Evolutionary conservation across 345 rosid genomes (phyloP).

Genomic region (Lagerstroemia speciosa): DNA sequence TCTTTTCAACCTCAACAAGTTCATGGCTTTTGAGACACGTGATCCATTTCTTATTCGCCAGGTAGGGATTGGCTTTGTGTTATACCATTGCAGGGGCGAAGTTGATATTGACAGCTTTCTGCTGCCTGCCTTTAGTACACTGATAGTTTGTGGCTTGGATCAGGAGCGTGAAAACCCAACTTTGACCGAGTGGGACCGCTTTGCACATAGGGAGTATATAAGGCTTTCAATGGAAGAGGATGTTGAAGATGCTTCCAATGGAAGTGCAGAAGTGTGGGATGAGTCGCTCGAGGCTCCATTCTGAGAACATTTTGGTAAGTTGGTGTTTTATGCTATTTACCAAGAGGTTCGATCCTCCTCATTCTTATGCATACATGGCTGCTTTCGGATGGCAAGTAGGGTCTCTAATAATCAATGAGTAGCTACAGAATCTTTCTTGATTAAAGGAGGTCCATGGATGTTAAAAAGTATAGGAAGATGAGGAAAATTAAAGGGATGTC

Average conservation of each 20-base stretch:
- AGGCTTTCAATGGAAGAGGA: slow-evolving; percentile 24
- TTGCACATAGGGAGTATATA: slow-evolving; percentile 19
- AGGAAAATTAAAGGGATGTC: not conserved
- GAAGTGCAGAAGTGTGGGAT: slow-evolving; percentile 25
- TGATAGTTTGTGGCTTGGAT: slow-evolving; percentile 1
- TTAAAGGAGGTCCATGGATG: not conserved
- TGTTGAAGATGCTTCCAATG: slow-evolving; percentile 22
- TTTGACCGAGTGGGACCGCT: slow-evolving; percentile 21
- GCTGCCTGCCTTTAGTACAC: not conserved
- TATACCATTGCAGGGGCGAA: not conserved
- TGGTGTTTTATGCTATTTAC: not conserved
- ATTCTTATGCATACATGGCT: not conserved
- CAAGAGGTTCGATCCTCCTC: not conserved
- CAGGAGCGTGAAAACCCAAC: slow-evolving; percentile 21
- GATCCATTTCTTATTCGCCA: slow-evolving; percentile 72
- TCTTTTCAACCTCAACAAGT: slow-evolving; percentile 80
- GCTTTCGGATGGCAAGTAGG: not conserved
- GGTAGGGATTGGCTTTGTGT: slow-evolving; percentile 25
- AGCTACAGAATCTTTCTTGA: not conserved
- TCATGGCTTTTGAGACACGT: slow-evolving; percentile 75
- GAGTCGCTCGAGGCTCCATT: slow-evolving; percentile 23
- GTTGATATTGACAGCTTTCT: not conserved
- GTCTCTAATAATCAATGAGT: not conserved
- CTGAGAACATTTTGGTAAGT: slow-evolving; percentile 12
- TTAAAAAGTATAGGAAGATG: too few species aligned